Conservation (phyloP, 768 basidiomycete species). For the Naganishia friedmannii region DNA sequence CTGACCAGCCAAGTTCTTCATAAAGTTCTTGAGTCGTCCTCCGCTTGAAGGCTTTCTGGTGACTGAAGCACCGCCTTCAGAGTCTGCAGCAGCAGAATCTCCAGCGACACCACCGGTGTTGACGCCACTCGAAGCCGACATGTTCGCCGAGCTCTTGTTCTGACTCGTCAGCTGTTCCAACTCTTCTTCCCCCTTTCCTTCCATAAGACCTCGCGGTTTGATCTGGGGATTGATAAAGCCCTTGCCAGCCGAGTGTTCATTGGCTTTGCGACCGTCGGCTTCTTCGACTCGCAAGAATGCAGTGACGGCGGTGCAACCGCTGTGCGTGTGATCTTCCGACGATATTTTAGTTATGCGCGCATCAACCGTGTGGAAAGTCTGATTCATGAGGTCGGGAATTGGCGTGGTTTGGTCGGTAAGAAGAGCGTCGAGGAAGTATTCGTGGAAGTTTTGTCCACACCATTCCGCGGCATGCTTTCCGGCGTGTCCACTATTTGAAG, state of each 20-base stretch:
- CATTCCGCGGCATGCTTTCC: slow-evolving; percentile 98
- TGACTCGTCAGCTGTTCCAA: slow-evolving; percentile 36
- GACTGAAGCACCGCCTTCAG: slow-evolving; percentile 34
- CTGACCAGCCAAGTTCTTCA: slow-evolving; percentile 42
- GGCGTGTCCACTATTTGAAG: slow-evolving; percentile 69
- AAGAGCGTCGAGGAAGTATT: slow-evolving; percentile 72
- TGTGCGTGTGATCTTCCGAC: slow-evolving; percentile 86
- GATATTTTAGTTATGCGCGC: slow-evolving; percentile 74
- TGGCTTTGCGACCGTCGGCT: slow-evolving; percentile 57
- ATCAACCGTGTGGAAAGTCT: slow-evolving; percentile 93
- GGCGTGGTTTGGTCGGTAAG: slow-evolving; percentile 60
- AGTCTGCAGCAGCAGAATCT: slow-evolving; percentile 27
- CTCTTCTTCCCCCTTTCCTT: slow-evolving; percentile 49
- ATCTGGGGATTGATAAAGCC: slow-evolving; percentile 47
- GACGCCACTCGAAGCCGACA: slow-evolving; percentile 28
- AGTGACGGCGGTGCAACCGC: slow-evolving; percentile 94
- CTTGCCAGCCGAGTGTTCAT: slow-evolving; percentile 23
- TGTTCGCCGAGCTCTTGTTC: slow-evolving; percentile 28
- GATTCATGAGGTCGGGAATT: slow-evolving; percentile 84
- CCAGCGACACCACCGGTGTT: slow-evolving; percentile 35
- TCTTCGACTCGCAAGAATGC: slow-evolving; percentile 93
- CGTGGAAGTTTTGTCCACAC: slow-evolving; percentile 95
- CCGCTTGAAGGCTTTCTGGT: slow-evolving; percentile 37
- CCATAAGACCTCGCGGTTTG: slow-evolving; percentile 43
- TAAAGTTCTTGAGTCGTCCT: slow-evolving; percentile 46